phyloP scores from a whole-genome alignment of 1,284 basidiomycete species.

The Athelia psychrophila region DNA sequence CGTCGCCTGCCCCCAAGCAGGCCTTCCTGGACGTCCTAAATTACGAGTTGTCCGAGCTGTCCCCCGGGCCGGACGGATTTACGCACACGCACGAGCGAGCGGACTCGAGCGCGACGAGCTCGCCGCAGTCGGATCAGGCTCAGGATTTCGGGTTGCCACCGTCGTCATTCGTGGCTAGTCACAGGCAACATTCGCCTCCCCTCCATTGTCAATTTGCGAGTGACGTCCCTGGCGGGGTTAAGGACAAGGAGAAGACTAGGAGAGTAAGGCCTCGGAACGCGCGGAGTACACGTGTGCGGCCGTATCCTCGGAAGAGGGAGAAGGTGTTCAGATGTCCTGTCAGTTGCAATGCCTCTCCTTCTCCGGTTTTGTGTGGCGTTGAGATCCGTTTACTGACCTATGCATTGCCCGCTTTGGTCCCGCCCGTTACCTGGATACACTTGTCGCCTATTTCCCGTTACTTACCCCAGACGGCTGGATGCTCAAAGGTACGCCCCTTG shows the following conservation, averaged over 20 bases:
- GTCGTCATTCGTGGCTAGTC: background rate
- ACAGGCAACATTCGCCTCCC: no score
- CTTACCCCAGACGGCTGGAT: conserved; percentile 32
- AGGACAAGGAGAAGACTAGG: no score
- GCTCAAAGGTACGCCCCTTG: conserved; percentile 33
- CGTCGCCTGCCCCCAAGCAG: background rate
- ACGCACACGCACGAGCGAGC: no score
- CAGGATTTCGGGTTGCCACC: background rate
- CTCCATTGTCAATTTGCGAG: no score
- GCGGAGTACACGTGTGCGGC: background rate
- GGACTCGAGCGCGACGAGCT: background rate
- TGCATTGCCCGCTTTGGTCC: conserved; percentile 1
- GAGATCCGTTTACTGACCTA: background rate
- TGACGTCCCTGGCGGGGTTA: no score
- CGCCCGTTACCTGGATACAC: background rate
- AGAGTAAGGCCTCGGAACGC: background rate
- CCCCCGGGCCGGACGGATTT: no score
- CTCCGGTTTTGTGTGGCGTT: no score
- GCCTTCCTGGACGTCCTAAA: background rate
- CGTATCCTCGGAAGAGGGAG: conserved; percentile 21
- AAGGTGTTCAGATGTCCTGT: conserved; percentile 36
- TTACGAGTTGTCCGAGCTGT: background rate
- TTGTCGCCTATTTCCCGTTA: conserved; percentile 4
- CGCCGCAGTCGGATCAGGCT: conserved; percentile 1
- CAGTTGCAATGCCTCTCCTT: no score